phyloP scores from a whole-genome alignment of 1,284 basidiomycete genomes.

The Austroboletus niveus region DNA sequence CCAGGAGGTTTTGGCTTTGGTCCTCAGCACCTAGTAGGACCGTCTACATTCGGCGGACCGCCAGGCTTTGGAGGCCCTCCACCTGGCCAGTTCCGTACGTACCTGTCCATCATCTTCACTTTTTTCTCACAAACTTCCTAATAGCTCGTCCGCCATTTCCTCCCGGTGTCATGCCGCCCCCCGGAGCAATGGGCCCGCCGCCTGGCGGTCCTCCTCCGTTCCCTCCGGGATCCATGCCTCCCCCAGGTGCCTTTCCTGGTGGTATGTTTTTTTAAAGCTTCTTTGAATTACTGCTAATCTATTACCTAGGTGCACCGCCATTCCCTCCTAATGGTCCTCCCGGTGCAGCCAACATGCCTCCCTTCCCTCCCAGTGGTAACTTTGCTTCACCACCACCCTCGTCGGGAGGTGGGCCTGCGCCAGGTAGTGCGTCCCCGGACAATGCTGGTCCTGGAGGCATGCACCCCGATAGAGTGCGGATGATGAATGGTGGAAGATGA shows the following conservation, averaged over 20 bases:
- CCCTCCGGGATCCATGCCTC: conserved; percentile 37
- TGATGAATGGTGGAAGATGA: conserved; percentile 57
- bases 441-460: conserved; percentile 53
- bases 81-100: conserved; percentile 15
- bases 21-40: conserved; percentile 60
- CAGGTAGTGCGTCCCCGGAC: conserved; percentile 23
- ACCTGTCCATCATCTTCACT: neutral
- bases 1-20: conserved; percentile 81
- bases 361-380: conserved; percentile 47
- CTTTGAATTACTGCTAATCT: neutral
- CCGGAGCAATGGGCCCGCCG: conserved; percentile 54
- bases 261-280: conserved; percentile 31
- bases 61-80: conserved; percentile 52
- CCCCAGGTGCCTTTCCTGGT: conserved; percentile 41
- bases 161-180: conserved; percentile 50
- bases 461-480: conserved; percentile 84
- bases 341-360: conserved; percentile 38
- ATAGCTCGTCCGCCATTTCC: conserved; percentile 69
- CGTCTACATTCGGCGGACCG: conserved; percentile 34
- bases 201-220: conserved; percentile 47
- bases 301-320: conserved; percentile 47
- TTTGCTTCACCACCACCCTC: conserved; percentile 28
- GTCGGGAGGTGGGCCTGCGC: conserved; percentile 34
- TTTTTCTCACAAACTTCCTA: conserved; percentile 2
- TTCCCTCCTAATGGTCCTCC: conserved; percentile 55